phyloP scores from a whole-genome alignment of 768 basidiomycete genomes.

The Termitomyces eurrhizus region DNA sequence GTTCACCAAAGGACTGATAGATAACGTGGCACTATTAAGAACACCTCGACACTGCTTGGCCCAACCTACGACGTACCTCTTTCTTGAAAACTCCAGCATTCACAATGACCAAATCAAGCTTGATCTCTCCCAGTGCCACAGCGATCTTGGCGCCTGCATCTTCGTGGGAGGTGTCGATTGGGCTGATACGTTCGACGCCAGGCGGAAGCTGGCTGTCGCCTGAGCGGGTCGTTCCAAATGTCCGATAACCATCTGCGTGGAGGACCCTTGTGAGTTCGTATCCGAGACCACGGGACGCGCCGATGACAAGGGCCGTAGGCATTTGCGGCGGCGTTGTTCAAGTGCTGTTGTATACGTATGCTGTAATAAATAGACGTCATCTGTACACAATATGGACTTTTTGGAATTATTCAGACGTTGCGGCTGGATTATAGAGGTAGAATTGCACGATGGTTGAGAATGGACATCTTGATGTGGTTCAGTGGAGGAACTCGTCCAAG shows the following conservation, averaged over 20 bases:
- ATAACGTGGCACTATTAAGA: no score
- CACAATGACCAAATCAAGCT: constrained; percentile 31
- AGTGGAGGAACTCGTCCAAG: no score
- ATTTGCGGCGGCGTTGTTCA: constrained; percentile 5
- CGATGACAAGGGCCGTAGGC: constrained; percentile 33
- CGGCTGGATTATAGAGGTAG: no score
- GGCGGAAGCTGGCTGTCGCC: constrained; percentile 22
- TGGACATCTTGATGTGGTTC: no score
- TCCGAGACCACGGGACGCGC: constrained; percentile 43
- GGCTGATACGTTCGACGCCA: constrained; percentile 31
- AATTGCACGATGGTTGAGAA: no score
- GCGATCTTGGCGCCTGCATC: constrained; percentile 33
- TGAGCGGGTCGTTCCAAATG: constrained; percentile 37
- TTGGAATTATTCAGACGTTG: no score
- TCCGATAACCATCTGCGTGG: constrained; percentile 20
- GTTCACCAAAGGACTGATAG: constrained; percentile 31
- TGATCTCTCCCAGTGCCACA: constrained; percentile 24
- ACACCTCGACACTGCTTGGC: no score
- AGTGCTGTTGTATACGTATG: no score
- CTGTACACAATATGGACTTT: no score
- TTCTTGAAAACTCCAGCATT: constrained; percentile 36
- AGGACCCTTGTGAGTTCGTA: constrained; percentile 30
- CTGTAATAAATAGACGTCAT: no score
- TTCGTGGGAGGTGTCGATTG: constrained; percentile 31
- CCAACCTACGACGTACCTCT: constrained; percentile 25